Percentiles rank a stretch among this genome's conserved stretches.
These are phyloP conservation scores for Terfezia claveryi DNA, from an alignment of 495 filamentous ascomycete genomes.

Conservation along the genomic window DNA sequence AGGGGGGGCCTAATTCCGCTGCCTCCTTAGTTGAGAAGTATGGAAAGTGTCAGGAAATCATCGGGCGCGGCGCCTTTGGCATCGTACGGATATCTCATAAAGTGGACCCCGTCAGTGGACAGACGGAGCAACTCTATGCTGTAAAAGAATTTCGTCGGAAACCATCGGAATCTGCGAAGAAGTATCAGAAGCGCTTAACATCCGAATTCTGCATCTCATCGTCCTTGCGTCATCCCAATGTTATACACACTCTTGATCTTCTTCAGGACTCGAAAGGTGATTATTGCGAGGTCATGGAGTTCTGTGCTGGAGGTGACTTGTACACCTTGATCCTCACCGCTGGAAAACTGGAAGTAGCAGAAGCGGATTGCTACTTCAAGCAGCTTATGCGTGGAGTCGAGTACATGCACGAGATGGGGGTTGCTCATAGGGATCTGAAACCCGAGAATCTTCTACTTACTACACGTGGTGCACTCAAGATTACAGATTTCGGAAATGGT, in stretches of 20 bases:
- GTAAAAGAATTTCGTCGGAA: slow-evolving; percentile 95
- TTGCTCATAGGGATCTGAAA: slow-evolving; percentile 91
- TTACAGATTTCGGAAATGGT: slow-evolving; percentile 97
- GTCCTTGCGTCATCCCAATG: slow-evolving; percentile 85
- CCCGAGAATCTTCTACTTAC: slow-evolving; percentile 93
- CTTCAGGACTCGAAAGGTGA: slow-evolving; percentile 91
- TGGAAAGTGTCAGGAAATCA: slow-evolving; percentile 93
- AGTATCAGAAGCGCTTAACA: slow-evolving; percentile 95
- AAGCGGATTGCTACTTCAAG: slow-evolving; percentile 98
- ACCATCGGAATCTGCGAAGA: slow-evolving; percentile 81
- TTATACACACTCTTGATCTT: slow-evolving; percentile 93
- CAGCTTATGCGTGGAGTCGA: slow-evolving; percentile 98
- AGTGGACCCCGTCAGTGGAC: slow-evolving; percentile 55
- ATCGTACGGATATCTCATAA: slow-evolving; percentile 98
- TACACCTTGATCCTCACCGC: slow-evolving; percentile 86
- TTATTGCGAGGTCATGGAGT: slow-evolving; percentile 99
- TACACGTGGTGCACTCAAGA: slow-evolving; percentile 83
- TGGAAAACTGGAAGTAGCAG: slow-evolving; percentile 74
- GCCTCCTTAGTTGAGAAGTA: slow-evolving; percentile 85
- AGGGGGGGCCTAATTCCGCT: slow-evolving; percentile 51
- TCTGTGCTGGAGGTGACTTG: slow-evolving; percentile 87
- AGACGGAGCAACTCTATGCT: slow-evolving; percentile 75
- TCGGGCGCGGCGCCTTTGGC: slow-evolving; percentile 92
- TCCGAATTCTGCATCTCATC: slow-evolving; percentile 98
- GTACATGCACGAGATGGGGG: slow-evolving; percentile 99